Evolutionary conservation across 2,329 filamentous ascomycete genomes (phyloP), one percentile per base, ranked within the genome.

Genomic region (Neonectria hederae): DNA sequence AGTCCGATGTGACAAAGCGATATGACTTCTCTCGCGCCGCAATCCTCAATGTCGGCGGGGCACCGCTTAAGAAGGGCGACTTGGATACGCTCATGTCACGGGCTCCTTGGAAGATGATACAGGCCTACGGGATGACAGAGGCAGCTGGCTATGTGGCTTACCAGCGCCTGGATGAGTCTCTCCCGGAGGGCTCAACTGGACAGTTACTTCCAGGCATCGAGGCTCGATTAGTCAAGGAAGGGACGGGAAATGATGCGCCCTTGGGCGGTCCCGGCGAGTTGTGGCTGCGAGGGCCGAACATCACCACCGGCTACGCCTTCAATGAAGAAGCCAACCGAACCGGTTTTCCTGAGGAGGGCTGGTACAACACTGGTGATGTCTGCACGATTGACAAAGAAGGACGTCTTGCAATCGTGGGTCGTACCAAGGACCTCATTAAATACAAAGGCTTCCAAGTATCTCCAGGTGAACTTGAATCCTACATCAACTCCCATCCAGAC

Each of bases 331-430:
- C 77, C 1, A 82, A 77, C 22, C 67, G 72, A 26, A 76, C 76
- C 10, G 77, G 73, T 3, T 81, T 83, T 46, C 77, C 77, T 5
- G 63, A 75, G 11, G 54, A 72, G 3, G 79, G 78, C 0, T 83
- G 81, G 81, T 81, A 81, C 56, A 80, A 80, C 51, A 84, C 82
- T 0, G 82, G 82, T 1, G 82, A 84, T 59, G 78, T 83, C 1
- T 82, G 80, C 49, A 76, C 69, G 2, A 74, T 81, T 32, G 77
- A 79, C 58, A 54, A 60, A 0, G 46, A 76, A 1, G 77, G 78
- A 2, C 67, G 72, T 3, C 60, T 81, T 6, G 76, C 69, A 40
- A 76, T 82, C 13, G 75, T 80, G 9, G 80, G 78, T 2, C 69
- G 80, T 1, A 78, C 78, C 3, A 82, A 82, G 56, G 78, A 81